Evolutionary conservation across 352 stramenopile species (phyloP), one percentile per base, ranked within the genome.

Genomic region (Globisporangium heterothallicum): DNA sequence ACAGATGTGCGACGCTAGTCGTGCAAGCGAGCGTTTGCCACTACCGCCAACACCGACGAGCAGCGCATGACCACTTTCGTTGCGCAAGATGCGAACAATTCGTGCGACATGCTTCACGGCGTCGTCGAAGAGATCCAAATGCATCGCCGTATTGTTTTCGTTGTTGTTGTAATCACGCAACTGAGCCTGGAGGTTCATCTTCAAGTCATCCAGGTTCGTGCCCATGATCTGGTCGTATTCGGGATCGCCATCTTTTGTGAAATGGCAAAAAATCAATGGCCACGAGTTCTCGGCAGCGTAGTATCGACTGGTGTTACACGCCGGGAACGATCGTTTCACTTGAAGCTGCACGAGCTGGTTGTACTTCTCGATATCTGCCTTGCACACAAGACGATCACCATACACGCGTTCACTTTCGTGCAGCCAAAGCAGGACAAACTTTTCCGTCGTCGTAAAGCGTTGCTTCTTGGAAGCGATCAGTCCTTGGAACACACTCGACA

Each of bases 321-420:
- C 85, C 1, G 86, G 86, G 56, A 98, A 98, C 6, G 89, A 86
- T 27, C 96, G 95, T 59, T 98, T 98, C 13, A 94, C 84, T 66
- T 98, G 93, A 26, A 89, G 64, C 56, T 97, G 88, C 41, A 94
- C 88, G 6, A 98, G 70, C n/a, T 92, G 72, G 44, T 97, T 97
- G 75, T 97, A 98, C 64, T 97, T 97, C 27, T 82, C 66, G 49
- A 97, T 85, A 62, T 98, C 94, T 29, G 88, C 84, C 27, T 92
- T 88, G 63, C 81, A 92, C 24, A 97, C 91, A 12, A 98, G 74
- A 12, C 95, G 78, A 59, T 98, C 95, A 6, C 93, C 91, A 47
- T 98, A 98, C 25, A 98, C 94, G 19, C 95, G 88, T 53, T 98
- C 95, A 47, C 80, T 97, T 59, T 98, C 95, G 62, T 98, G 95